Conservation (phyloP, 306 rosid genomes). For the Glycyrrhiza uralensis region DNA sequence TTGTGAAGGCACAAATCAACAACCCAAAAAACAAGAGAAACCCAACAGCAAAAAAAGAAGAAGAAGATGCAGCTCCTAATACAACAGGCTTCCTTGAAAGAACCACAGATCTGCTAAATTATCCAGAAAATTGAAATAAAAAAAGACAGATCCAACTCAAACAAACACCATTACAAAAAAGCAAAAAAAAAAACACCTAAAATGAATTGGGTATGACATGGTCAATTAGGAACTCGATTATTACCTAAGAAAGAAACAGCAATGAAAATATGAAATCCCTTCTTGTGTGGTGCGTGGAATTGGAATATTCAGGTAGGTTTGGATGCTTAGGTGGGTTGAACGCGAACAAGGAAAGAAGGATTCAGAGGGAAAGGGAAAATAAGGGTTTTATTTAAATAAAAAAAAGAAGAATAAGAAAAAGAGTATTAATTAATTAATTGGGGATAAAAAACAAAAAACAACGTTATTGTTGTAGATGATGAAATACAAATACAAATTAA, state of each 20-base stretch:
- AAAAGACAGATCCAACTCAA: neutral
- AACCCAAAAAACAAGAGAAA: neutral
- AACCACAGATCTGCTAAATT: slow-evolving; percentile 34
- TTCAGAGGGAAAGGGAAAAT: slow-evolving; percentile 10
- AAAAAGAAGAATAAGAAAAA: neutral
- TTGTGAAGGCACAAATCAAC: neutral
- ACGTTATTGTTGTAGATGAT: neutral
- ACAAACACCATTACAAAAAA: neutral
- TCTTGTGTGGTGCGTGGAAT: neutral
- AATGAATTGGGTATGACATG: neutral
- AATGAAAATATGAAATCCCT: no score
- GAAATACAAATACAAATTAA: neutral
- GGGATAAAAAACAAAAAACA: slow-evolving; percentile 5
- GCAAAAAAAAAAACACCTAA: neutral
- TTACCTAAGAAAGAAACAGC: slow-evolving; percentile 27
- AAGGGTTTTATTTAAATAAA: neutral
- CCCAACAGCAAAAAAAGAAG: neutral
- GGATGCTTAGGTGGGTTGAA: slow-evolving; percentile 15
- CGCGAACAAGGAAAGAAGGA: neutral
- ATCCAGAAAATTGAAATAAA: neutral
- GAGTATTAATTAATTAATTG: neutral
- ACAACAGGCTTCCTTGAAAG: slow-evolving; percentile 3
- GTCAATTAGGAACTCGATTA: neutral
- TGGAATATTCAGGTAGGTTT: neutral
- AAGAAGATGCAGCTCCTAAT: slow-evolving; percentile 7